phyloP scores from a whole-genome alignment of 768 basidiomycete species.

The Glaciozyma antarctica region DNA sequence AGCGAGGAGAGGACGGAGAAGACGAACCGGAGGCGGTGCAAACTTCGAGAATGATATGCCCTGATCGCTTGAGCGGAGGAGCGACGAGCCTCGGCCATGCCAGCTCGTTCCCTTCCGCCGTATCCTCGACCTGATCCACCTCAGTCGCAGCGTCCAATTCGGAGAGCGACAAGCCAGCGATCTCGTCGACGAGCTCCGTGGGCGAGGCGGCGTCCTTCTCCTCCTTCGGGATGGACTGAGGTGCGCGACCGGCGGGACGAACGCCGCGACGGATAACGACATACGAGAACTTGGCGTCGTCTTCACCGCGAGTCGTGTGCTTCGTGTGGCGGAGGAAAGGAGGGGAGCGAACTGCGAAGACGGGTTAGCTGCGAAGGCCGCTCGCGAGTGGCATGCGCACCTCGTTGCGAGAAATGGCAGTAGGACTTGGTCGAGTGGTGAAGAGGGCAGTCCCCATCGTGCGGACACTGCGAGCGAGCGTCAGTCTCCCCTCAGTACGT shows the following conservation, averaged over 20 bases:
- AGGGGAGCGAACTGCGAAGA: slow-evolving; percentile 57
- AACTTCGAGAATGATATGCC: slow-evolving; percentile 82
- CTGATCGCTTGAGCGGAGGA: slow-evolving; percentile 81
- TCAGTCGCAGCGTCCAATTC: slow-evolving; percentile 26
- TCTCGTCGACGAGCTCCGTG: slow-evolving; percentile 3
- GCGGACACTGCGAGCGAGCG: slow-evolving; percentile 60
- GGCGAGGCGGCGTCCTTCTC: slow-evolving; percentile 2
- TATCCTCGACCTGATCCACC: not conserved
- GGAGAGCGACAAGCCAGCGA: slow-evolving; percentile 8
- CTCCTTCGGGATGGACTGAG: not conserved
- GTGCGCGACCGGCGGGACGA: slow-evolving; percentile 46
- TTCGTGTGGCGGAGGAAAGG: slow-evolving; percentile 77
- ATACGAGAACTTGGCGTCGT: slow-evolving; percentile 82
- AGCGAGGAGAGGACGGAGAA: slow-evolving; percentile 14
- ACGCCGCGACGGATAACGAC: slow-evolving; percentile 72
- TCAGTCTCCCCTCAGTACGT: not conserved
- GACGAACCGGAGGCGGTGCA: slow-evolving; percentile 66
- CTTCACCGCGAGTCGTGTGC: slow-evolving; percentile 71
- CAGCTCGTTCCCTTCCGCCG: slow-evolving; percentile 53
- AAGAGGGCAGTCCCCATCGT: slow-evolving; percentile 76
- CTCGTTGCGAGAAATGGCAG: slow-evolving; percentile 77
- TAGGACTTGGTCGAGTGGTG: slow-evolving; percentile 36
- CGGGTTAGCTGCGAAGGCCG: not conserved
- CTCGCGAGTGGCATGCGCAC: slow-evolving; percentile 2
- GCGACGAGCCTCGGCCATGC: slow-evolving; percentile 84